Percentiles rank a stretch among this genome's conserved stretches.
These are phyloP conservation scores for Sphaerostilbella broomeana DNA, from an alignment of 2,329 filamentous ascomycete genomes.

Conservation along the genomic window DNA sequence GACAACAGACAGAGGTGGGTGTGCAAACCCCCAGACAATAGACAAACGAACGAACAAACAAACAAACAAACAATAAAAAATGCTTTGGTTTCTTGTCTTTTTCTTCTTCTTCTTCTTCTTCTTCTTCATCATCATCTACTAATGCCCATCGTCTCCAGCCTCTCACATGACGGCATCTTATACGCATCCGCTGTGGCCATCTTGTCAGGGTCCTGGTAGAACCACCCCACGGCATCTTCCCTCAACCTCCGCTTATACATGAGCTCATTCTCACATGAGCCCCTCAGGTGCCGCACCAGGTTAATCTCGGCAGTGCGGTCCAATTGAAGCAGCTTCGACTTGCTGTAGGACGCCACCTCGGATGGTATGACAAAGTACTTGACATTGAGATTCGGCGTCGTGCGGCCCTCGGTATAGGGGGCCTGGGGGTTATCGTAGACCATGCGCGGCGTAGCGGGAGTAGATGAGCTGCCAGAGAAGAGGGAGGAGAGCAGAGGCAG, in stretches of 20 bases:
- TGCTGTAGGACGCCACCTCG: constrained; percentile 65
- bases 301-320: constrained; percentile 71
- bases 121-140: constrained; percentile 16
- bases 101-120: neutral
- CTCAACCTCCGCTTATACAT: constrained; percentile 57
- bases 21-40: no score
- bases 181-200: constrained; percentile 60
- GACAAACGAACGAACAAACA: no score
- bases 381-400: constrained; percentile 62
- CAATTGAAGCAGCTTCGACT: constrained; percentile 63
- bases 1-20: no score
- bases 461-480: constrained; percentile 48
- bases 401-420: constrained; percentile 68
- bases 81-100: no score
- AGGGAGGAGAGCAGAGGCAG: constrained; percentile 76
- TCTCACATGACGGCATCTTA: constrained; percentile 46
- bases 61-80: no score
- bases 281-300: constrained; percentile 60
- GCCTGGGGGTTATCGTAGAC: constrained; percentile 65
- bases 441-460: constrained; percentile 57
- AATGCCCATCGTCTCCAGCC: constrained; percentile 38
- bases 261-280: constrained; percentile 70
- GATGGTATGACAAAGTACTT: constrained; percentile 79
- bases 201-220: constrained; percentile 73
- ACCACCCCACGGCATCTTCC: constrained; percentile 81